Percentiles rank a stretch among this genome's conserved stretches.
Conservation (phyloP, 2,329 filamentous ascomycete species). For the Purpureocillium takamizusanense region DNA sequence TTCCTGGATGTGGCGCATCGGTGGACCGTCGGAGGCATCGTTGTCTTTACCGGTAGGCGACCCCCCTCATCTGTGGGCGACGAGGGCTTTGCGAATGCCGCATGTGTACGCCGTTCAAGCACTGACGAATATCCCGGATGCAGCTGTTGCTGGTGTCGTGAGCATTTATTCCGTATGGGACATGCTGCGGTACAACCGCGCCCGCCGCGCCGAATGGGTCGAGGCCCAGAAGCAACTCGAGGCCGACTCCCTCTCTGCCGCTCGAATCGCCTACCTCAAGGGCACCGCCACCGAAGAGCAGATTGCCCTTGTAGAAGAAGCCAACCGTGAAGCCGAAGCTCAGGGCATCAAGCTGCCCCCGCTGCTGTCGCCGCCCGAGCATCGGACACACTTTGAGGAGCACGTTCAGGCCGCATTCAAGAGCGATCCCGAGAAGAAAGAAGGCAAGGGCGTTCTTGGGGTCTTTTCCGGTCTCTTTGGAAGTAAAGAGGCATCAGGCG, state of each 20-base stretch:
- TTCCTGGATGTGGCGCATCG: constrained; percentile 48
- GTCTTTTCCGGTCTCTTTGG: constrained; percentile 21
- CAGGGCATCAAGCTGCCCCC: constrained; percentile 39
- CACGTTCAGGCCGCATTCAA: constrained; percentile 21
- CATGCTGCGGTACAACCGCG: constrained; percentile 53
- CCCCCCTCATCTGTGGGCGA: no score
- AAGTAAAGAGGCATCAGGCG: constrained; percentile 6
- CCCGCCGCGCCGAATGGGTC: constrained; percentile 49
- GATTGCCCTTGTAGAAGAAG: constrained; percentile 46
- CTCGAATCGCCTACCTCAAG: constrained; percentile 51
- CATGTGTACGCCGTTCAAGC: not conserved
- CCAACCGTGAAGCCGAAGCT: constrained; percentile 37
- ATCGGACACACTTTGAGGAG: constrained; percentile 26
- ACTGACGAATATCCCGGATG: not conserved
- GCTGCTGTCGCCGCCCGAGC: constrained; percentile 36
- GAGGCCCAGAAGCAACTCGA: constrained; percentile 44
- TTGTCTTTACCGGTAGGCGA: constrained; percentile 45
- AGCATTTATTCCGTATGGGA: constrained; percentile 52
- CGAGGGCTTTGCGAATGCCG: no score
- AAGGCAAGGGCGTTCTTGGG: constrained; percentile 27
- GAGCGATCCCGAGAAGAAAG: constrained; percentile 11
- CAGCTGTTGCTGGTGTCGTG: constrained; percentile 45
- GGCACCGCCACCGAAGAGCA: constrained; percentile 48
- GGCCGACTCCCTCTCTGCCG: constrained; percentile 45
- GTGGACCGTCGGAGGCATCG: constrained; percentile 43